Percentiles rank a stretch among this genome's conserved stretches.
Evolutionary conservation across 371 early-diverging fungal genomes (phyloP).

Genomic region (Amoeboaphelidium occidentale): DNA sequence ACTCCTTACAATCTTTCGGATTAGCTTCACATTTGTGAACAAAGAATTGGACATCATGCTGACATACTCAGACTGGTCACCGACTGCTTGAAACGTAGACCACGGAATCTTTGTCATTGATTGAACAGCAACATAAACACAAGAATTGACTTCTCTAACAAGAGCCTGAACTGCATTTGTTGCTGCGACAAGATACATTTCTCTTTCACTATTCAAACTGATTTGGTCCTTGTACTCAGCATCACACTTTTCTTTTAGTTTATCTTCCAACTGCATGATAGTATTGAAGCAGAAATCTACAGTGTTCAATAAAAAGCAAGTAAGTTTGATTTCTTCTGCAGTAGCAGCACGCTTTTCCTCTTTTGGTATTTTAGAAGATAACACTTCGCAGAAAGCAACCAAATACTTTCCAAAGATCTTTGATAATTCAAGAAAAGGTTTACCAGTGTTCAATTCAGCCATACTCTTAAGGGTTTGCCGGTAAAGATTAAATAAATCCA

Average conservation of each 20-base stretch:
- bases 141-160: slow-evolving; percentile 30
- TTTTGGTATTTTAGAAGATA: slow-evolving; percentile 6
- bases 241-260: slow-evolving; percentile 50
- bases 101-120: slow-evolving; percentile 48
- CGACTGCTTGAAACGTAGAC: slow-evolving; percentile 54
- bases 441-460: slow-evolving; percentile 53
- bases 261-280: slow-evolving; percentile 61
- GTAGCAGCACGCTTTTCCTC: slow-evolving; percentile 32
- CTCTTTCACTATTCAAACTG: slow-evolving; percentile 36
- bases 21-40: slow-evolving; percentile 17
- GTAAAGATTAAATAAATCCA: slow-evolving; percentile 68
- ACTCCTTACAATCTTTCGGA: slow-evolving; percentile 33
- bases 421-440: slow-evolving; percentile 48
- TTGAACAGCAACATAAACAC: slow-evolving; percentile 33
- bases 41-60: slow-evolving; percentile 28
- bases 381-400: not conserved
- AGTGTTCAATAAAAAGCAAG: slow-evolving; percentile 58
- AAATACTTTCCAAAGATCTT: slow-evolving; percentile 35
- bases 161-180: slow-evolving; percentile 11
- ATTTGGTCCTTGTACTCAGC: slow-evolving; percentile 29
- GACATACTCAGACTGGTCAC: slow-evolving; percentile 78
- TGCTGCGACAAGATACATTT: slow-evolving; percentile 27
- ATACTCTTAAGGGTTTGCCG: slow-evolving; percentile 58
- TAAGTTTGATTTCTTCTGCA: slow-evolving; percentile 29
- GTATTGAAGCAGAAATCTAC: slow-evolving; percentile 79